Conservation (phyloP, 1,139 yeast genomes). For the Blastobotrys illinoisensis region DNA sequence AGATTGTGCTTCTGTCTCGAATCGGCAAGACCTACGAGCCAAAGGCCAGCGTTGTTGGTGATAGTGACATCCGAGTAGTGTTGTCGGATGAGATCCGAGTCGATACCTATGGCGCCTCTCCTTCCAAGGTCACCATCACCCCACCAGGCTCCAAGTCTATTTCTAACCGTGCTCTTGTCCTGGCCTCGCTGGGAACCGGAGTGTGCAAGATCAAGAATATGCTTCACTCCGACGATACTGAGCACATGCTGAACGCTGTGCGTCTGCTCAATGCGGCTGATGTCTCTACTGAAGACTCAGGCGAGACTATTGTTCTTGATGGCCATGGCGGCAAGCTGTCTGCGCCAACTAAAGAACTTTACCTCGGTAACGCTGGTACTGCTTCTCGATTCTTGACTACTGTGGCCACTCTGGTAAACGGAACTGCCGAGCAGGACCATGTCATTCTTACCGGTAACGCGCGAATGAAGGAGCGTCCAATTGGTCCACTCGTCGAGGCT, state of each 20-base stretch:
- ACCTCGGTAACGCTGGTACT: slow-evolving; percentile 96
- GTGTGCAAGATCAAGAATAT: slow-evolving; percentile 76
- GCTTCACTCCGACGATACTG: slow-evolving; percentile 91
- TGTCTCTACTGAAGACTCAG: slow-evolving; percentile 70
- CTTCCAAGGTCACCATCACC: slow-evolving; percentile 45
- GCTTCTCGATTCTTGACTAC: slow-evolving; percentile 93
- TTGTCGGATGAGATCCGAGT: slow-evolving; percentile 78
- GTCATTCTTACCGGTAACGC: slow-evolving; percentile 86
- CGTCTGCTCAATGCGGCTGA: slow-evolving; percentile 73
- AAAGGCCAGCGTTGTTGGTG: slow-evolving; percentile 78
- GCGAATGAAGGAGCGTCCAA: slow-evolving; percentile 97
- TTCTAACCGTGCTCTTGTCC: slow-evolving; percentile 85
- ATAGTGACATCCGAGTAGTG: slow-evolving; percentile 73
- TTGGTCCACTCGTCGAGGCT: slow-evolving; percentile 94
- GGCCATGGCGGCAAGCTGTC: slow-evolving; percentile 81
- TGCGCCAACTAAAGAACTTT: slow-evolving; percentile 57
- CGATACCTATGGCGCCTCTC: slow-evolving; percentile 40
- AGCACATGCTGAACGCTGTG: slow-evolving; percentile 89
- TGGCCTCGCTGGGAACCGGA: slow-evolving; percentile 90
- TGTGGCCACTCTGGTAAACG: slow-evolving; percentile 72
- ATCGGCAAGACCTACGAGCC: slow-evolving; percentile 88
- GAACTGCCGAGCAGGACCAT: slow-evolving; percentile 38
- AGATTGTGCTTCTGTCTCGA: slow-evolving; percentile 72
- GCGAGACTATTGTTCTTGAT: slow-evolving; percentile 77
- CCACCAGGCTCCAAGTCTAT: slow-evolving; percentile 99